These are phyloP conservation scores for Arabidopsis lyrata DNA, from an alignment of 441 rosid genomes.

Conservation along the genomic window DNA sequence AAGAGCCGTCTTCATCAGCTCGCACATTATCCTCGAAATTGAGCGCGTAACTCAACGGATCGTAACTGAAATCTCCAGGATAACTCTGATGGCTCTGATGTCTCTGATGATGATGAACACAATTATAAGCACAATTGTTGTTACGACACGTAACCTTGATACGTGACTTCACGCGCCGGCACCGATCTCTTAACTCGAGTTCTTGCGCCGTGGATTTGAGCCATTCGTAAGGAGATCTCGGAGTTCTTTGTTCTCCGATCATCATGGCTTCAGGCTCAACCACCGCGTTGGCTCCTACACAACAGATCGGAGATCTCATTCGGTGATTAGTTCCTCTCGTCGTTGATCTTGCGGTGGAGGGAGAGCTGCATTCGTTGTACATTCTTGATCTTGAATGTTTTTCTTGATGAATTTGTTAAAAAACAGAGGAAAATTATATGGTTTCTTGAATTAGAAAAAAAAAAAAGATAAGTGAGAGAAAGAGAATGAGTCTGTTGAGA, in stretches of 20 bases:
- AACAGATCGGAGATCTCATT: constrained; percentile 56
- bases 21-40: constrained; percentile 66
- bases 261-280: constrained; percentile 27
- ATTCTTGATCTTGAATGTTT: constrained; percentile 9
- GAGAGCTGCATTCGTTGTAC: constrained; percentile 39
- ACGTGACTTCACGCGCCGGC: constrained; percentile 47
- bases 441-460: background rate
- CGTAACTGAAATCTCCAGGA: constrained; percentile 63
- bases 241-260: constrained; percentile 45
- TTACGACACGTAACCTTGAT: constrained; percentile 46
- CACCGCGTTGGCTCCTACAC: constrained; percentile 45
- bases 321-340: constrained; percentile 31
- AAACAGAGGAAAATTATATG: background rate
- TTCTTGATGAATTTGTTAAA: background rate
- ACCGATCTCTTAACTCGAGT: constrained; percentile 54
- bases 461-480: constrained; percentile 22
- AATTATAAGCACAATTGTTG: constrained; percentile 34
- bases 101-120: constrained; percentile 26
- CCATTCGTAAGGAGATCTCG: constrained; percentile 54
- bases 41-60: constrained; percentile 59
- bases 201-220: constrained; percentile 55
- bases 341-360: constrained; percentile 27
- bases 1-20: constrained; percentile 46
- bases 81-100: constrained; percentile 34
- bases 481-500: background rate